These are phyloP conservation scores for Solanum hybrid DNA, from an alignment of 305 asterid genomes.

Conservation along the genomic window DNA sequence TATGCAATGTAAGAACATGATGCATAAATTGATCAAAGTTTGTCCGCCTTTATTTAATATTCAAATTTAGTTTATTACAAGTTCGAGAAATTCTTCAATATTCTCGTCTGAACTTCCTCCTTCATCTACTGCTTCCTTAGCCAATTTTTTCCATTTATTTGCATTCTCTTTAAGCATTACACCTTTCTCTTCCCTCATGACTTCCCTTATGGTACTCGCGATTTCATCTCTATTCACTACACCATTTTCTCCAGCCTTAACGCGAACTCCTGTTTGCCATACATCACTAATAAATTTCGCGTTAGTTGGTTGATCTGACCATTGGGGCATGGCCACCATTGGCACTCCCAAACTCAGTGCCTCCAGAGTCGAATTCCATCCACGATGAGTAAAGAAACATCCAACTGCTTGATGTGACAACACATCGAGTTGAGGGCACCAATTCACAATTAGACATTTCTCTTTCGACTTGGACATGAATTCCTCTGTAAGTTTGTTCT, in stretches of 20 bases:
- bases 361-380: constrained; percentile 24
- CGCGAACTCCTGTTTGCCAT: constrained; percentile 18
- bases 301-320: constrained; percentile 21
- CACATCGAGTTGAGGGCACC: constrained; percentile 28
- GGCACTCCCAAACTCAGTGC: constrained; percentile 21
- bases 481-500: constrained; percentile 9
- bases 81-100: constrained; percentile 26
- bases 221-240: constrained; percentile 8
- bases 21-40: not conserved
- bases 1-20: not conserved
- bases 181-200: constrained; percentile 4
- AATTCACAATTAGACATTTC: constrained; percentile 15
- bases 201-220: not conserved
- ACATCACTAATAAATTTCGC: constrained; percentile 20
- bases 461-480: not conserved
- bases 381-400: constrained; percentile 22
- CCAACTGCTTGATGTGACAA: constrained; percentile 13
- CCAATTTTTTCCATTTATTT: constrained; percentile 38
- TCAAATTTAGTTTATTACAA: not conserved
- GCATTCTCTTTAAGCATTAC: constrained; percentile 9
- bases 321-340: constrained; percentile 17
- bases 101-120: constrained; percentile 45
- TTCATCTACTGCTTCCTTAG: constrained; percentile 34
- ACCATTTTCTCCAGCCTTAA: constrained; percentile 4
- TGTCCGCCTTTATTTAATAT: not conserved